These are phyloP conservation scores for Tuber brumale DNA, from an alignment of 495 filamentous ascomycete species.

Conservation along the genomic window DNA sequence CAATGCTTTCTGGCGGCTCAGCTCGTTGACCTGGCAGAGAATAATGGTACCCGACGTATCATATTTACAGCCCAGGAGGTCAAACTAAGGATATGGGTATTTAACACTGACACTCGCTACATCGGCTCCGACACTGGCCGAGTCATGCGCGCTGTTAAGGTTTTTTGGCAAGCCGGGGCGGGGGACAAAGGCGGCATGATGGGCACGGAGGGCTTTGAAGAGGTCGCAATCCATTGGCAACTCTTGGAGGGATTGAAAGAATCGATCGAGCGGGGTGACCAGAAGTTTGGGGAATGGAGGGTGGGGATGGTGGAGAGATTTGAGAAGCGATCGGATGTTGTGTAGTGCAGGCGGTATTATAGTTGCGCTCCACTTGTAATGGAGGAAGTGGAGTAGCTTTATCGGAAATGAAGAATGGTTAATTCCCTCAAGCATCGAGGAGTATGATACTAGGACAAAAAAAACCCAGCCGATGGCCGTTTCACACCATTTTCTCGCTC, in stretches of 20 bases:
- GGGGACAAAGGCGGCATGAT: constrained; percentile 18
- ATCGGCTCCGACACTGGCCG: constrained; percentile 27
- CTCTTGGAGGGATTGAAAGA: constrained; percentile 22
- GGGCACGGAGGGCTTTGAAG: constrained; percentile 29
- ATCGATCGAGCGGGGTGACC: constrained; percentile 3
- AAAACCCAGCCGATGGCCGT: background rate
- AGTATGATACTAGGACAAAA: background rate
- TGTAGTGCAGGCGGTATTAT: background rate
- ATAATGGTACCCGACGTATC: constrained; percentile 22
- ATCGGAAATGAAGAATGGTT: background rate
- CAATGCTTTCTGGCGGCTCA: constrained; percentile 30
- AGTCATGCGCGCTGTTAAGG: constrained; percentile 34
- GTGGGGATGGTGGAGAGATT: constrained; percentile 33
- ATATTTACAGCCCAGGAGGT: constrained; percentile 12
- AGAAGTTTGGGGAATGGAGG: constrained; percentile 28
- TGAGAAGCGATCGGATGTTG: constrained; percentile 4
- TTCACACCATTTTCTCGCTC: background rate
- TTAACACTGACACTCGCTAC: constrained; percentile 63
- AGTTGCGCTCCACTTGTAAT: no score
- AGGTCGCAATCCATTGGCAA: constrained; percentile 17
- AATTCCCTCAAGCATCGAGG: background rate
- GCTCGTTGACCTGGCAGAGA: constrained; percentile 19
- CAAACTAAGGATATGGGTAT: constrained; percentile 55
- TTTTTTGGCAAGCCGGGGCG: constrained; percentile 27
- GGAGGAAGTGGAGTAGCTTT: background rate